A percentile compares a stretch with the other conserved stretches of the same genome.
These are phyloP conservation scores for Pseudopithomyces maydicus DNA, from an alignment of 2,329 filamentous ascomycete species.

Conservation along the genomic window DNA sequence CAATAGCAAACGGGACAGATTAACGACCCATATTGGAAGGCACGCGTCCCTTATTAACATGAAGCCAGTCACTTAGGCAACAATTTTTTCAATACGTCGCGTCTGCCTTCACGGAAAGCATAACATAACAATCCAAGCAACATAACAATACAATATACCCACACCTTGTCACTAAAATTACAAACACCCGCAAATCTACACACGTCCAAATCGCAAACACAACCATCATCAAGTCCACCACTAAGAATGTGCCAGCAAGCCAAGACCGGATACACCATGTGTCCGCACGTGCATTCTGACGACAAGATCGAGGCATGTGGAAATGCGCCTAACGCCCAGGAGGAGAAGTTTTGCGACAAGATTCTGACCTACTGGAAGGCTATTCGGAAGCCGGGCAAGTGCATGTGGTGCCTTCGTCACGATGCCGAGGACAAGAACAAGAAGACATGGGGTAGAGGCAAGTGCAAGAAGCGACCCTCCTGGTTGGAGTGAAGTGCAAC, in stretches of 20 bases:
- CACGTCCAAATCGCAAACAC: not conserved
- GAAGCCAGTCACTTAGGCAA: not conserved
- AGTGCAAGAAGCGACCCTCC: not conserved
- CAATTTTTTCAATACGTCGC: not conserved
- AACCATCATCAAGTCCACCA: not conserved
- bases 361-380: not conserved
- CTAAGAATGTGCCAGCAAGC: not conserved
- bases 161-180: not conserved
- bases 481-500: constrained; percentile 1
- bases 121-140: not conserved
- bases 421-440: not conserved
- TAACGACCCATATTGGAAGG: not conserved
- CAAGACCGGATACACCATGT: not conserved
- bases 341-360: not conserved
- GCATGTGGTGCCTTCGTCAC: not conserved
- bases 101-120: not conserved
- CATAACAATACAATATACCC: not conserved
- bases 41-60: not conserved
- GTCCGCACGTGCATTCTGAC: constrained; percentile 1
- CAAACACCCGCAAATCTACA: not conserved
- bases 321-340: not conserved
- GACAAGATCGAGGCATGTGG: not conserved
- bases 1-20: not conserved
- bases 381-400: not conserved
- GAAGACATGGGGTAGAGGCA: not conserved